Evolutionary conservation across 306 rosid genomes (phyloP), one percentile per base, ranked within the genome.

Genomic region (Gleditsia sinensis): DNA sequence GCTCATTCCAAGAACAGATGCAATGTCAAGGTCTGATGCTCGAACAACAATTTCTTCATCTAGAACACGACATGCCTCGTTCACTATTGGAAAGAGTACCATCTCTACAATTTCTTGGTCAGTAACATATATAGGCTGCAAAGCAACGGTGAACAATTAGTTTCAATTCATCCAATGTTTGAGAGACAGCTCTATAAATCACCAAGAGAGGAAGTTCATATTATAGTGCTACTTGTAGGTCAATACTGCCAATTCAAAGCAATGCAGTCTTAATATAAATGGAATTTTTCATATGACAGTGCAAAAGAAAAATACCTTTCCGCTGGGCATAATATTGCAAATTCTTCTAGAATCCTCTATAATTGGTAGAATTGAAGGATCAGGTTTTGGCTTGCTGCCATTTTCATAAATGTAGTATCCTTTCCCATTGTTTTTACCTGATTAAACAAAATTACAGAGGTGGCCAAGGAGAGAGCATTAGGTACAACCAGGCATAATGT

Each of bases 1-100:
- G 83, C 99, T 92, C 99, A 95, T 95, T 79, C 98, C 99, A 45
- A 95, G 92, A 87, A 95, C 88, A 82, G 94, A 83, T 67, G 99
- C 92, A 59, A 92, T 76, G 83, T 95, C 92, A 34, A 95, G 96
- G 88, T 95, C 99, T 19, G 99, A 81, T 39, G 98, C 90, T 67
- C 96, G 92, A 53, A 90, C 81, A 63, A 88, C 95, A 61, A 95
- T 64, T 75, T 87, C 92, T 62, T 92, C 99, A 5, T 90, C 98
- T 69, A 95, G 60, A 70, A 95, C 90, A 71, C 98, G 96, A 42
- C 99, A 95, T 75, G 97, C 93, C 85, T 95, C 99, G 24, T 95
- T 95, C 48, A 92, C 99, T 56, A 90, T 82, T 2, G 99, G 99
- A 80, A 95, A 95, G 74, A 95, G 93, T 66, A 95, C 50, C 93